Base-by-base conservation (phyloP, 768 basidiomycete species). In the Kwoniella dejecticola region DNA sequence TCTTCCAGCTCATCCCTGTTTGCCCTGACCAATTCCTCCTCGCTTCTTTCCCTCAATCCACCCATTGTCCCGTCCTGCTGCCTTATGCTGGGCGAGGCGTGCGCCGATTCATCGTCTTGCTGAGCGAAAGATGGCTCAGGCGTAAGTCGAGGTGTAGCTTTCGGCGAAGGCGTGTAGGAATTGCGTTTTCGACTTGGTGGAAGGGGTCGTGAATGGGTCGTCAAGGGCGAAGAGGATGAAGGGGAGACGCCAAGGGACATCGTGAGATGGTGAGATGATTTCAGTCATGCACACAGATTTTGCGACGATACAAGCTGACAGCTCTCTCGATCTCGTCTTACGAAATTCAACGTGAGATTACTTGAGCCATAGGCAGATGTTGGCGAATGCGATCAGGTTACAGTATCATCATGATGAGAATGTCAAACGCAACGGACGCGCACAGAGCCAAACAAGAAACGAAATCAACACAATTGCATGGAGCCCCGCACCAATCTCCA, bases 11-110 rank as follows among this genome's bases (percentile, higher is more conserved):
- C 59, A 19, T 65, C 70, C 40, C 63, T 46, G 2, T 61, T 48
- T 1, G 66, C 70, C 52, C 66, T 27, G 7, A 21, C 55, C 3
- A 71, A 26, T 29, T 69, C 68, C 30, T 67, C 65, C 26, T 69
- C 72, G 17, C 52, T 68, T 24, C 66, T 26, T 45, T 73, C 72
- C 30, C 69, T 63, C 49, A 73, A 53, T 4, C 69, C 67, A 36
- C 67, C 71, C 64, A 68, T 55, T 40, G 63, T 38, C 4, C 61
- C 64, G 15, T 52, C 48, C 21, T 52, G 52, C 53, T 60, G 27
- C 19, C 21, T 50, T n/a, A 27, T 15, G 7, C n/a, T 17, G 27
- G 54, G 38, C 19, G 41, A 45, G 36, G 40, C 27, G 1, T 29
- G 29, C 31, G 42, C 7, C 13, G 27, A 23, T 21, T 15, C 26